Evolutionary conservation across 2,329 filamentous ascomycete genomes (phyloP).

Genomic region (Fonsecaea erecta): DNA sequence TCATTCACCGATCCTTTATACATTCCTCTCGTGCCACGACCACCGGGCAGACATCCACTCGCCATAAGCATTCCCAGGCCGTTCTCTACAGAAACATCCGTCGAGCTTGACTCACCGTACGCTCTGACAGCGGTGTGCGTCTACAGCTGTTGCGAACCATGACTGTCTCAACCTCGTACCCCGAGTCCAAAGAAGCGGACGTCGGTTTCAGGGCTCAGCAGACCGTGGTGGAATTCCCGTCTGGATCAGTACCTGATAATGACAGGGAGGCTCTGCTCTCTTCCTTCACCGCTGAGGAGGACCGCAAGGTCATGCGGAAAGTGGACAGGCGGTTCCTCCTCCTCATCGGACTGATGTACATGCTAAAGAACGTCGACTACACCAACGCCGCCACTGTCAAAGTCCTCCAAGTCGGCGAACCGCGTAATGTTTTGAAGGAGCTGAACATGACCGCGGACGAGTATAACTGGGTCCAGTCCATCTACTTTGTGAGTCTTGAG

Average conservation of each 20-base stretch:
- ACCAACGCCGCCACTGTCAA: conserved; percentile 50
- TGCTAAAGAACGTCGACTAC: conserved; percentile 58
- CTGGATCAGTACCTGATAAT: conserved; percentile 10
- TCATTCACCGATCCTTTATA: background rate
- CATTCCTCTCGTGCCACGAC: background rate
- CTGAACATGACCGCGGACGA: conserved; percentile 49
- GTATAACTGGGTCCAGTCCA: conserved; percentile 50
- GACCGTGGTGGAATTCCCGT: conserved; percentile 10
- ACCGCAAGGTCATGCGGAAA: conserved; percentile 48
- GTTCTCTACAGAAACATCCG: background rate
- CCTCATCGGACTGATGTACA: conserved; percentile 66
- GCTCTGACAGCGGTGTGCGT: background rate
- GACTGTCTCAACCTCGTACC: background rate
- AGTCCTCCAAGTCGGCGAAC: conserved; percentile 49
- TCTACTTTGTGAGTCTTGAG: conserved; percentile 44
- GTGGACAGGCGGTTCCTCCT: conserved; percentile 70
- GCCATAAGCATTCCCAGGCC: background rate
- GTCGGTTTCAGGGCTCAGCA: conserved; percentile 2
- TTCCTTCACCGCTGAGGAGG: conserved; percentile 48
- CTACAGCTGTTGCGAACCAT: background rate
- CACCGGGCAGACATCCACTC: background rate
- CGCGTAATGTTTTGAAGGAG: conserved; percentile 46
- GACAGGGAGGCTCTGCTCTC: conserved; percentile 42
- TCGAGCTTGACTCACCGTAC: background rate
- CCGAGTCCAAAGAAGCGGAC: conserved; percentile 18